These are phyloP conservation scores for Parathielavia hyrcaniae DNA, from an alignment of 495 filamentous ascomycete genomes.

Conservation along the genomic window DNA sequence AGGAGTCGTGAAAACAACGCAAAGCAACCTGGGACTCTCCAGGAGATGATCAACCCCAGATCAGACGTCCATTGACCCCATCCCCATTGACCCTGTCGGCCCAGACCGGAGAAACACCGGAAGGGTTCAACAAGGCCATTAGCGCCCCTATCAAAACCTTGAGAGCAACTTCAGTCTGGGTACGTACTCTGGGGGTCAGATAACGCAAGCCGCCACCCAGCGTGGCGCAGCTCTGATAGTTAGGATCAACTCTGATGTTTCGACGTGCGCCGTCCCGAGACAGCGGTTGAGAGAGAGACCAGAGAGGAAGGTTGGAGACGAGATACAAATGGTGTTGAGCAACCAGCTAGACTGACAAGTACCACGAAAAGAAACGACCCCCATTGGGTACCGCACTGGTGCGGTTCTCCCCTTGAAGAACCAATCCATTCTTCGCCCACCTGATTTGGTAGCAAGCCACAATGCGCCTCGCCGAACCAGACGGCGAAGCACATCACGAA, in stretches of 20 bases:
- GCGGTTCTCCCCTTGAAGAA: too few species aligned
- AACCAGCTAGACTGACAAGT: too few species aligned
- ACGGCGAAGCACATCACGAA: too few species aligned
- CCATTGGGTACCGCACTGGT: too few species aligned
- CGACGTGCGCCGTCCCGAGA: not conserved
- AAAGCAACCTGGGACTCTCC: not conserved
- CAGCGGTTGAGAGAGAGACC: not conserved
- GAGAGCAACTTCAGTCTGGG: too few species aligned
- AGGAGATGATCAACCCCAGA: not conserved
- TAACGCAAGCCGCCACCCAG: not conserved
- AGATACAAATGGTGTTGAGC: too few species aligned
- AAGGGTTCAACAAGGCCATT: not conserved
- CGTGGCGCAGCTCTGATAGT: not conserved
- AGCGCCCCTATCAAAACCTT: too few species aligned
- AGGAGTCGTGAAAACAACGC: not conserved
- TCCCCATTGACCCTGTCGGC: not conserved
- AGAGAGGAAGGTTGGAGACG: not conserved
- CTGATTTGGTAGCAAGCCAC: too few species aligned
- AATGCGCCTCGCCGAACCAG: too few species aligned
- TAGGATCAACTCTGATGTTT: not conserved
- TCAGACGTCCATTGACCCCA: not conserved
- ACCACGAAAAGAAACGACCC: too few species aligned
- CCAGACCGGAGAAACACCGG: conserved; percentile 1
- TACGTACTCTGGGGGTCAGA: not conserved
- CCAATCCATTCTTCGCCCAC: too few species aligned